Base-by-base conservation (phyloP, 2,329 filamentous ascomycete species). In the Emergomyces orientalis region DNA sequence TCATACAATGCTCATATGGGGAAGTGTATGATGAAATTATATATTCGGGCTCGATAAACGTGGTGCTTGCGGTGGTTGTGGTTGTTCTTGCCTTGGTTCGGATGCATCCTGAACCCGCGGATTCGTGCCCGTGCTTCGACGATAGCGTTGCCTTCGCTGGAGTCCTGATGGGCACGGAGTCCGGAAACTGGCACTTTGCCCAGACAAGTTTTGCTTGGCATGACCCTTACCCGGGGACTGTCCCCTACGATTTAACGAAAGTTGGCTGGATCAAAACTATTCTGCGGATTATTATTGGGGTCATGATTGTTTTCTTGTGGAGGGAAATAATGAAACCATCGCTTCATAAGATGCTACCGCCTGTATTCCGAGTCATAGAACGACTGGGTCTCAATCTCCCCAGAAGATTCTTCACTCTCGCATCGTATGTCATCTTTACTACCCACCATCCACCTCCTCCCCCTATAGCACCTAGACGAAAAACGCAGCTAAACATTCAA, bases 91-190 rank as follows among this genome's bases (percentile, higher is more conserved):
- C 88, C 8, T 81, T 96, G 8, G 88, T 97, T 30, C 86, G 93
- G 63, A 87, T 97, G 39, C 93, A 99, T 71, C 94, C 94, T 0
- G 94, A 99, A 71, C 94, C 94, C 0, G 94, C 91, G 1, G 94
- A 99, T 73, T 91, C 97, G 73, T 99, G 94, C 69, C 93, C 93
- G 4, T 97, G 93, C 75, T 97, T 95, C 72, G 93, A 97, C 73
- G 93, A 97, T 76, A 96, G 90, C 69, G 90, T 97, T 58, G 88
- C 92, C 3, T 97, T 97, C 75, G 88, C 91, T 25, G 93, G 90
- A 1, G 92, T 97, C 27, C 82, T 96, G 62, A 89, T 97, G 69
- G 94, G 94, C 0, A 80, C 90, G 56, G 88, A 95, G 70, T 77
- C 89, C 64, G 93, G 89, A 11, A 88, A 86, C 8, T 97, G 92